Evolutionary conservation across 352 stramenopile genomes (phyloP).

Genomic region (Albugo candida): DNA sequence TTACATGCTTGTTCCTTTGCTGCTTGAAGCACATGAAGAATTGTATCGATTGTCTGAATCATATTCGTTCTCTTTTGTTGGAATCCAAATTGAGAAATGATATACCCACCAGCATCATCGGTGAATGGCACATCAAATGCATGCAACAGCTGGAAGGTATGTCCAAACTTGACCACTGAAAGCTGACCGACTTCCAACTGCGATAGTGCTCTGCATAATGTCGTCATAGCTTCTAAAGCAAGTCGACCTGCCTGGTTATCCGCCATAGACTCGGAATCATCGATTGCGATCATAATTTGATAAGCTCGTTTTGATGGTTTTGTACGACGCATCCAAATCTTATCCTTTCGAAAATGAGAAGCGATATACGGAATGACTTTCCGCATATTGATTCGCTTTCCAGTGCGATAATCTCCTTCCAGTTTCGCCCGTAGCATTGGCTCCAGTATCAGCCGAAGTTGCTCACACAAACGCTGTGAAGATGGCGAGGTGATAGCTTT

Average conservation of each 20-base stretch:
- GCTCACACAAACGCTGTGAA: constrained; percentile 93
- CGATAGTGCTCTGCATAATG: constrained; percentile 92
- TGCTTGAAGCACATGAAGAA: constrained; percentile 81
- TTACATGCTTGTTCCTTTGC: constrained; percentile 24
- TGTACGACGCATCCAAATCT: constrained; percentile 98
- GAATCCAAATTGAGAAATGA: constrained; percentile 94
- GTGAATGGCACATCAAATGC: constrained; percentile 94
- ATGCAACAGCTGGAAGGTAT: constrained; percentile 94
- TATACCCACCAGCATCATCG: constrained; percentile 83
- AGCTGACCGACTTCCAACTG: constrained; percentile 96
- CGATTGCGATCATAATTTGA: constrained; percentile 97
- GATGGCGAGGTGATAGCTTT: constrained; percentile 82
- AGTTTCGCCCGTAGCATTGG: constrained; percentile 95
- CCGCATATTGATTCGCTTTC: constrained; percentile 99
- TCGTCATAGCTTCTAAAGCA: constrained; percentile 91
- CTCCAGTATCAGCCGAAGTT: constrained; percentile 96
- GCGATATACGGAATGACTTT: constrained; percentile 99
- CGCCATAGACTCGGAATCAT: constrained; percentile 99
- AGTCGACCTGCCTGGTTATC: constrained; percentile 91
- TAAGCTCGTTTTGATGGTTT: constrained; percentile 98
- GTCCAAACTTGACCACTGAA: constrained; percentile 85
- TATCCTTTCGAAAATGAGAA: constrained; percentile 99
- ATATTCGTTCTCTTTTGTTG: constrained; percentile 94
- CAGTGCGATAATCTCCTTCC: constrained; percentile 96
- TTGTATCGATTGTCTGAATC: constrained; percentile 84